Percentiles rank a stretch among this genome's conserved stretches.
Conservation (phyloP, 2,329 filamentous ascomycete species). For the Thelonectria discophora region DNA sequence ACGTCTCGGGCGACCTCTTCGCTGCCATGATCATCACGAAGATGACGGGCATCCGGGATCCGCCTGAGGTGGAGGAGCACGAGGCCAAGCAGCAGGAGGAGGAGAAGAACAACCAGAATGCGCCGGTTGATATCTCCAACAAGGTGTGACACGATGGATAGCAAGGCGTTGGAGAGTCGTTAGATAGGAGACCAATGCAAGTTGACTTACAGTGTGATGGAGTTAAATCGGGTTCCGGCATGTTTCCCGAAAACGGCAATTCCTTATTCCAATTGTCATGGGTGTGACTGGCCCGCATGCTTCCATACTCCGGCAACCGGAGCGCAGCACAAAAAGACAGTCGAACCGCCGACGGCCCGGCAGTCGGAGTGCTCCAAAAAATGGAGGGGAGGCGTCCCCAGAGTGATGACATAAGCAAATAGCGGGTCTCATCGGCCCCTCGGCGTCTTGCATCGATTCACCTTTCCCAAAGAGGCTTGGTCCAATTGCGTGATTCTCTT, state of each 20-base stretch:
- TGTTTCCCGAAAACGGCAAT: not conserved
- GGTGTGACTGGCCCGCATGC: not conserved
- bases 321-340: constrained; percentile 16
- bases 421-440: constrained; percentile 30
- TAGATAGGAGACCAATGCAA: not conserved
- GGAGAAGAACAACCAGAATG: constrained; percentile 14
- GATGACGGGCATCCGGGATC: constrained; percentile 39
- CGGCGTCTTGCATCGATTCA: constrained; percentile 39
- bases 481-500: constrained; percentile 53
- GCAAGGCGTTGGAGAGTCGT: constrained; percentile 23
- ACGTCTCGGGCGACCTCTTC: constrained; percentile 61
- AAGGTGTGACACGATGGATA: constrained; percentile 36
- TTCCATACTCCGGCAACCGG: constrained; percentile 33
- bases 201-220: not conserved
- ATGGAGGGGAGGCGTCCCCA: not conserved
- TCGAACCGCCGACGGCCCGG: constrained; percentile 38
- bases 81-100: constrained; percentile 25
- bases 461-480: constrained; percentile 46
- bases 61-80: constrained; percentile 31
- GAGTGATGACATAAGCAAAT: not conserved
- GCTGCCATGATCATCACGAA: constrained; percentile 38
- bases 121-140: constrained; percentile 21
- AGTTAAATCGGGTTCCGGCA: not conserved
- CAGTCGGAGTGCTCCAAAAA: constrained; percentile 32
- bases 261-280: not conserved